phyloP scores from a whole-genome alignment of 2,329 filamentous ascomycete genomes.

The Raffaelea arxii region DNA sequence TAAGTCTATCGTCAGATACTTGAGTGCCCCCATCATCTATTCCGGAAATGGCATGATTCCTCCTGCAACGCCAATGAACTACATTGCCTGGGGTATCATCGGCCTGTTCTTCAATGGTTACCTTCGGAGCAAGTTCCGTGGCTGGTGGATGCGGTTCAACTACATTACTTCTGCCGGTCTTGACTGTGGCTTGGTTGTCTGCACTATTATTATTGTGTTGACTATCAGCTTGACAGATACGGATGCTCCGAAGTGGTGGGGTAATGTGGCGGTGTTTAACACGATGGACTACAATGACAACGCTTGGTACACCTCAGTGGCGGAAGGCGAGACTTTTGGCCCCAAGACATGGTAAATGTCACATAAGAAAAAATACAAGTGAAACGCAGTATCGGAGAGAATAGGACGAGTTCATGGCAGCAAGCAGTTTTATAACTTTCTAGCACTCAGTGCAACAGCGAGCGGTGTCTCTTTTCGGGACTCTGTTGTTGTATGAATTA shows the following conservation, averaged over 20 bases:
- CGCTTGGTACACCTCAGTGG: not conserved
- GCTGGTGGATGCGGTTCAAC: slow-evolving; percentile 20
- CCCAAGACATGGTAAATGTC: not conserved
- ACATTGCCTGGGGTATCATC: slow-evolving; percentile 23
- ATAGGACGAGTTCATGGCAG: too few species aligned
- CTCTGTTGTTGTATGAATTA: too few species aligned
- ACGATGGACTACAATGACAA: not conserved
- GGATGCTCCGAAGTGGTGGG: slow-evolving; percentile 1
- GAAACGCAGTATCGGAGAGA: too few species aligned
- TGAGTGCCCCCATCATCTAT: slow-evolving; percentile 29
- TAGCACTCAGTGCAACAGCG: too few species aligned
- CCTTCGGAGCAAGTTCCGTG: slow-evolving; percentile 8
- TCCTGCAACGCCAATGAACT: slow-evolving; percentile 31
- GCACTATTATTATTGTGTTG: slow-evolving; percentile 1
- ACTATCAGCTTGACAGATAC: not conserved
- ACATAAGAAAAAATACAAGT: not conserved
- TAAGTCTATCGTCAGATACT: slow-evolving; percentile 23
- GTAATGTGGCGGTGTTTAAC: slow-evolving; percentile 1
- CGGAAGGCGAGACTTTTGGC: slow-evolving; percentile 1
- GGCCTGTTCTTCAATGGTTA: slow-evolving; percentile 25
- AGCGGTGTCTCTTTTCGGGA: too few species aligned
- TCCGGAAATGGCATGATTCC: slow-evolving; percentile 24
- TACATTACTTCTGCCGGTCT: slow-evolving; percentile 44
- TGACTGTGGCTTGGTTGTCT: slow-evolving; percentile 40
- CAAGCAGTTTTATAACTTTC: too few species aligned